Evolutionary conservation across 768 basidiomycete genomes (phyloP).

Genomic region (Hebeloma cylindrosporum): DNA sequence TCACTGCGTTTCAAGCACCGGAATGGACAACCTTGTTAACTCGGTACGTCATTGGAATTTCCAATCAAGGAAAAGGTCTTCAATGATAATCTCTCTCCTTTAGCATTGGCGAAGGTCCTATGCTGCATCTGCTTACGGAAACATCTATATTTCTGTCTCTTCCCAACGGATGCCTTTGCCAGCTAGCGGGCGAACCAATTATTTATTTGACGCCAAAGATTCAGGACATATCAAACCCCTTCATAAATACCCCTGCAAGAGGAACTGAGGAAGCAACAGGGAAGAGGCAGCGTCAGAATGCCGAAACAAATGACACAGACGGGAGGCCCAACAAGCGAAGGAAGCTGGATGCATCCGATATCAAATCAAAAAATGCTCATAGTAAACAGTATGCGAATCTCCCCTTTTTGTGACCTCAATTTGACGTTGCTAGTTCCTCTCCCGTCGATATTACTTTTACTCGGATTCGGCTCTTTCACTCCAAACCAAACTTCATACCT

Average conservation of each 20-base stretch:
- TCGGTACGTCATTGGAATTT: slow-evolving; percentile 41
- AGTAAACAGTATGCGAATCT: not conserved
- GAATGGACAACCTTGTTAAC: slow-evolving; percentile 68
- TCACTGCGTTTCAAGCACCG: slow-evolving; percentile 60
- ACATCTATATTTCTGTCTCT: slow-evolving; percentile 75
- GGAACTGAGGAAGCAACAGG: too few relatives aligned
- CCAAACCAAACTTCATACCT: slow-evolving; percentile 53
- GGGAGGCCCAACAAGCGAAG: slow-evolving; percentile 30
- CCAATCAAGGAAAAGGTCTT: not conserved
- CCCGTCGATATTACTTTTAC: slow-evolving; percentile 53
- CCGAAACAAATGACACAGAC: slow-evolving; percentile 9
- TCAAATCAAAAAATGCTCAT: not conserved
- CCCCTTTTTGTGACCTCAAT: slow-evolving; percentile 48
- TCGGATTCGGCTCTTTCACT: slow-evolving; percentile 67
- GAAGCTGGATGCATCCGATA: slow-evolving; percentile 19
- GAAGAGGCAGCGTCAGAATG: too few relatives aligned
- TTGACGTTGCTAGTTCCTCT: slow-evolving; percentile 41
- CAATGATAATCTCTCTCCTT: not conserved
- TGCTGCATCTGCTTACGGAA: slow-evolving; percentile 76
- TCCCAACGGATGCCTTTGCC: slow-evolving; percentile 83
- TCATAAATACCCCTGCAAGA: slow-evolving; percentile 5
- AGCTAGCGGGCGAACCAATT: slow-evolving; percentile 75
- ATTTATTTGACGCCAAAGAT: slow-evolving; percentile 33
- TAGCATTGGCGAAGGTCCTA: slow-evolving; percentile 76
- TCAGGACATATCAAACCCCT: too few relatives aligned